Conservation (phyloP, 2,329 filamentous ascomycete genomes). For the Ophiostoma perfectum region DNA sequence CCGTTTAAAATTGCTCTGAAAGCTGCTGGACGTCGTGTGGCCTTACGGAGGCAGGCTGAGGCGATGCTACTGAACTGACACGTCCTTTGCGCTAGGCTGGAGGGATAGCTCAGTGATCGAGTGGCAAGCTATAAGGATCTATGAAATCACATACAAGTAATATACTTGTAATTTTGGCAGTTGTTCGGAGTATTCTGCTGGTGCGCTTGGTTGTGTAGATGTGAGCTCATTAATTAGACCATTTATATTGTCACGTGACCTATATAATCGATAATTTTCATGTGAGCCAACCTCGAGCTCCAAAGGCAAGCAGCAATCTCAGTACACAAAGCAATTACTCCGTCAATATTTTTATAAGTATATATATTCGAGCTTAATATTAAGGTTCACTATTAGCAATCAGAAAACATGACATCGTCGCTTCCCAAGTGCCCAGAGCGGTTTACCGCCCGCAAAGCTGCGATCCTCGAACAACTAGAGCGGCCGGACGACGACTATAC, state of each 20-base stretch:
- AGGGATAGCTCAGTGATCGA: too few relatives aligned
- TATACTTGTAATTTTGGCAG: too few relatives aligned
- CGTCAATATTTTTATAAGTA: neutral
- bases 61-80: too few relatives aligned
- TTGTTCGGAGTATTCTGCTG: too few relatives aligned
- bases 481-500: slow-evolving; percentile 66
- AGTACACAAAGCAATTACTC: neutral
- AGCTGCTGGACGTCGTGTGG: too few relatives aligned
- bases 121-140: too few relatives aligned
- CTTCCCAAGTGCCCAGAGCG: slow-evolving; percentile 24
- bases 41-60: too few relatives aligned
- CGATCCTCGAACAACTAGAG: slow-evolving; percentile 65
- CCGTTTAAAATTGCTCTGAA: too few relatives aligned
- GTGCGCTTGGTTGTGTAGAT: neutral
- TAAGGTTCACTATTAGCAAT: neutral
- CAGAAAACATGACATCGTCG: neutral
- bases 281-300: neutral
- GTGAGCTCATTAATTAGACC: neutral
- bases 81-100: too few relatives aligned
- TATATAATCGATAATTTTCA: neutral
- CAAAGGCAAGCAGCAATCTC: neutral
- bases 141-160: too few relatives aligned
- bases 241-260: neutral
- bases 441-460: slow-evolving; percentile 53
- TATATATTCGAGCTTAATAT: neutral